Evolutionary conservation across 768 basidiomycete species (phyloP).

Genomic region (Suillus subaureus): DNA sequence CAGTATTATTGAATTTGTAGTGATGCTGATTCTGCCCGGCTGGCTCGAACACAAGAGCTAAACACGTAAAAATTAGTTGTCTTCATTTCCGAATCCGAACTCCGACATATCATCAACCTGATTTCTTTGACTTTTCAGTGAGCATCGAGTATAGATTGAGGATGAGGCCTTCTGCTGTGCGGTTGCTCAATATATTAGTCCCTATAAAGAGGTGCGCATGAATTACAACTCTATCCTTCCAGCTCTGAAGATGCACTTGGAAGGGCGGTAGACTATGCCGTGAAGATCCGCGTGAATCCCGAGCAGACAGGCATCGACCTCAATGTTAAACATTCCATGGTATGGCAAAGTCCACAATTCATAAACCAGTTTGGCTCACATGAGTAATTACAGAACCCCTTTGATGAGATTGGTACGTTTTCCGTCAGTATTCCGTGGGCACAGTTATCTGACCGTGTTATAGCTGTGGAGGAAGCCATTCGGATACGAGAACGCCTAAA

Average conservation of each 20-base stretch:
- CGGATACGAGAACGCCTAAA: slow-evolving; percentile 87
- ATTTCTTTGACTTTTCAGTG: neutral
- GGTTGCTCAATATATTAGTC: slow-evolving; percentile 87
- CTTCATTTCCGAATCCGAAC: slow-evolving; percentile 12
- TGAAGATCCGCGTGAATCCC: slow-evolving; percentile 97
- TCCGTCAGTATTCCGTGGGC: neutral
- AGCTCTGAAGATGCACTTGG: neutral
- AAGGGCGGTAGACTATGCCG: slow-evolving; percentile 95
- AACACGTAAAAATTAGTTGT: neutral
- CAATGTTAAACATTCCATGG: slow-evolving; percentile 99
- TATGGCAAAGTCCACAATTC: slow-evolving; percentile 35
- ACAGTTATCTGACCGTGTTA: neutral
- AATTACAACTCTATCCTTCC: neutral
- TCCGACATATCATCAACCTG: slow-evolving; percentile 2
- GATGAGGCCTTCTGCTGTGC: slow-evolving; percentile 77
- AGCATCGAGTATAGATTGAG: slow-evolving; percentile 4
- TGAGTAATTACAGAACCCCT: slow-evolving; percentile 76
- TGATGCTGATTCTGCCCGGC: neutral
- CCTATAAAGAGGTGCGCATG: slow-evolving; percentile 81
- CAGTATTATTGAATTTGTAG: neutral
- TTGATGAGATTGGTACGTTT: slow-evolving; percentile 92
- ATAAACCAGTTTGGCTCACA: slow-evolving; percentile 4
- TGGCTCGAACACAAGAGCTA: neutral
- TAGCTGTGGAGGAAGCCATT: slow-evolving; percentile 97
- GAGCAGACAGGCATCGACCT: slow-evolving; percentile 95